Percentiles rank a stretch among this genome's conserved stretches.
Evolutionary conservation across 129 eudicot genomes (phyloP).

Genomic region (Helianthus annuus): DNA sequence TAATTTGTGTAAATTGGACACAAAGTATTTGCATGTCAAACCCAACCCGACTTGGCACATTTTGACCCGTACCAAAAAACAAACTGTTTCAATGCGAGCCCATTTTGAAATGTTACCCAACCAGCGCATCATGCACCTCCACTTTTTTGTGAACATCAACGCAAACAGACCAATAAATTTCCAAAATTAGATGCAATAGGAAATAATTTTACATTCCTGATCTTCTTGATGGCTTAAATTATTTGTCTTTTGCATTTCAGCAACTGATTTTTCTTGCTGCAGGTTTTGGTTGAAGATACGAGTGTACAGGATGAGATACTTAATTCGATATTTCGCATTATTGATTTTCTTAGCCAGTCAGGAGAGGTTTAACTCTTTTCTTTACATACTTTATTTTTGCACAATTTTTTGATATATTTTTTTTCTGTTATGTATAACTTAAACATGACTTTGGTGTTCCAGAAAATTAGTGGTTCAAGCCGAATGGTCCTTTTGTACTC

Average conservation of each 20-base stretch:
- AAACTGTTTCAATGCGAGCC: background rate
- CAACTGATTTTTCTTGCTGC: constrained; percentile 29
- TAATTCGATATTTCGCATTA: constrained; percentile 55
- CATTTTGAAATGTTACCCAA: too few relatives aligned
- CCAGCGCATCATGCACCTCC: too few relatives aligned
- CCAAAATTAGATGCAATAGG: background rate
- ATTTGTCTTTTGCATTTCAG: constrained; percentile 3
- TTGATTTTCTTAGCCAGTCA: constrained; percentile 41
- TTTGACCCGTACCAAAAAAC: background rate
- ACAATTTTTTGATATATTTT: too few relatives aligned
- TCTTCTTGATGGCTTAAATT: background rate
- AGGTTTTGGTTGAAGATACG: constrained; percentile 66
- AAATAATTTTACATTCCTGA: background rate
- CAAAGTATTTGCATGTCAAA: background rate
- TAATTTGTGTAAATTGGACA: background rate
- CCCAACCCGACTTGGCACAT: background rate
- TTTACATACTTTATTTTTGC: background rate
- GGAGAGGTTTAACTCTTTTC: constrained; percentile 47
- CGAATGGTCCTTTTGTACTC: constrained; percentile 41
- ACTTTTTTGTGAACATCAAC: too few relatives aligned
- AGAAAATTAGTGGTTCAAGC: constrained; percentile 45
- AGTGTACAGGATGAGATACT: constrained; percentile 43
- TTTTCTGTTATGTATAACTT: constrained; percentile 3
- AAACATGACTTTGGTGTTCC: constrained; percentile 27
- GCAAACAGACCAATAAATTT: too few relatives aligned